Conservation (phyloP, 2,329 filamentous ascomycete genomes). For the Waltergamsia citrina region DNA sequence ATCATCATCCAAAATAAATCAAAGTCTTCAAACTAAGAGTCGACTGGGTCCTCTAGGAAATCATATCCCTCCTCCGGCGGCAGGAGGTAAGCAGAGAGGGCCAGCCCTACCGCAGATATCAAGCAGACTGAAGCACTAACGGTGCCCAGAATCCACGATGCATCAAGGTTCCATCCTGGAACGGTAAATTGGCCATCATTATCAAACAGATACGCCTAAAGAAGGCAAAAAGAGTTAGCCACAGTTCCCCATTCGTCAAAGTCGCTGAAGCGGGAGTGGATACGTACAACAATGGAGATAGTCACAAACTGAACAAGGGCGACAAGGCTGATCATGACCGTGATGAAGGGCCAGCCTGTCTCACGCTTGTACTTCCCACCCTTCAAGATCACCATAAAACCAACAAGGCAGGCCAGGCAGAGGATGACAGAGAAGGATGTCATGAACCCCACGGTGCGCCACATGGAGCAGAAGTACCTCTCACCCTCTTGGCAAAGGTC, state of each 20-base stretch:
- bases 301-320: slow-evolving; percentile 63
- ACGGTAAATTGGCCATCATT: slow-evolving; percentile 75
- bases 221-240: not conserved
- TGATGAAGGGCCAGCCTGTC: slow-evolving; percentile 71
- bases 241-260: not conserved
- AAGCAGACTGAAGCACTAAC: slow-evolving; percentile 44
- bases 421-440: slow-evolving; percentile 78
- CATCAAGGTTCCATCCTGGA: slow-evolving; percentile 70
- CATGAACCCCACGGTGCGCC: slow-evolving; percentile 80
- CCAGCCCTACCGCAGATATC: slow-evolving; percentile 47
- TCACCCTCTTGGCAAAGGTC: slow-evolving; percentile 30
- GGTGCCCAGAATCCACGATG: slow-evolving; percentile 65
- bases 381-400: slow-evolving; percentile 65
- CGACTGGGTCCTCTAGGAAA: slow-evolving; percentile 23
- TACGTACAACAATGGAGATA: slow-evolving; percentile 72
- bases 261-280: slow-evolving; percentile 10
- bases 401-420: slow-evolving; percentile 71
- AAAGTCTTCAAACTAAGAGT: not conserved
- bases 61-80: slow-evolving; percentile 83
- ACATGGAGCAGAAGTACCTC: slow-evolving; percentile 81
- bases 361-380: slow-evolving; percentile 76
- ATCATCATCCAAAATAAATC: not conserved
- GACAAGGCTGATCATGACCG: slow-evolving; percentile 54
- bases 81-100: slow-evolving; percentile 58
- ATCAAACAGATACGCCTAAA: slow-evolving; percentile 72